Base-by-base conservation (phyloP, 2,329 filamentous ascomycete genomes). In the Talaromyces sp. region DNA sequence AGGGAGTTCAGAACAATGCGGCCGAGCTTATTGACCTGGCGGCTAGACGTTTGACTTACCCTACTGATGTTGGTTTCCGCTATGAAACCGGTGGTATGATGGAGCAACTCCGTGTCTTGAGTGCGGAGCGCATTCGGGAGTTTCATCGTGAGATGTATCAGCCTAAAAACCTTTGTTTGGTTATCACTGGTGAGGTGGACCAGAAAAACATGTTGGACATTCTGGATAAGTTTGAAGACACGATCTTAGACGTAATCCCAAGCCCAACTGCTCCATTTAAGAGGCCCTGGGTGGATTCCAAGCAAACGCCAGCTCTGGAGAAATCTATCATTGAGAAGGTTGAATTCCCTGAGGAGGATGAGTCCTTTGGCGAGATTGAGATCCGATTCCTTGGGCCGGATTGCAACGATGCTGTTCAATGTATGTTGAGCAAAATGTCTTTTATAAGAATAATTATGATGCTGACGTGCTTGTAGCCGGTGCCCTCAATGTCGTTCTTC, bases 21-120 rank as follows among this genome's bases (percentile, higher is more conserved):
- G 80, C 82, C 7, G 91, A 96, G 70, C 84, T 97, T 53, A 96
- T 97, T 83, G 90, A 96, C 59, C 80, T 97, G 52, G 83, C 85
- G 59, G 87, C 90, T 47, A 87, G 90, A 36, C 85, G 90, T 2
- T 77, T 94, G 40, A 78, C 96, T 32, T 99, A 97, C 64, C 92
- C 92, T 0, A 86, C 94, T 70, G 88, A 90, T 42, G 86, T 95
- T 50, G 94, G 94, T 2, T 99, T 97, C 69, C 87, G 93, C 53
- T 97, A 97, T 64, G 94, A 99, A 75, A 99, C 94, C n/a, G 94
- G 94, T 11, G 94, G 94, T 13, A 91, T 97, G 87, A 95, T 95
- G 78, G 90, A 96, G 64, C 88, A 91, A 30, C 80, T 99, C 45
- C 86, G 94, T 37, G 86, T 91, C 3, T 77, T 99, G 42, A 94